Percentiles rank a stretch among this genome's conserved stretches.
Evolutionary conservation across 1,284 basidiomycete species (phyloP).

Genomic region (Puccinia coronata): DNA sequence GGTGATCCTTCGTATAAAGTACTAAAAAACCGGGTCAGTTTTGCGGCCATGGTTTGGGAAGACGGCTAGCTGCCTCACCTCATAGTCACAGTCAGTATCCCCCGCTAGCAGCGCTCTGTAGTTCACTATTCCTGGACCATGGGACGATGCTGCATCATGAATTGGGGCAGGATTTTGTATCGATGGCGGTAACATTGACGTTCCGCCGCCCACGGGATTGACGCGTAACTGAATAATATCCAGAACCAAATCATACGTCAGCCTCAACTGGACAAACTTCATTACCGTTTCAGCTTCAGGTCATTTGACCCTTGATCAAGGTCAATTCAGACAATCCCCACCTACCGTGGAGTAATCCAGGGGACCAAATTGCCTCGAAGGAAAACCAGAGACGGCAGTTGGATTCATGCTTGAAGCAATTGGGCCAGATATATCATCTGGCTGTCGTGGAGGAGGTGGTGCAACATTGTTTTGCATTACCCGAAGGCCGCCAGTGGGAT

Average conservation of each 20-base stretch:
- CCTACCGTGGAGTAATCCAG: slow-evolving; percentile 45
- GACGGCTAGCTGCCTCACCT: slow-evolving; percentile 7
- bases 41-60: neutral
- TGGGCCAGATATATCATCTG: slow-evolving; percentile 23
- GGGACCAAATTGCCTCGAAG: slow-evolving; percentile 38
- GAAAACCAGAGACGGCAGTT: slow-evolving; percentile 1
- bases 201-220: slow-evolving; percentile 23
- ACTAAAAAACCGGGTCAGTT: slow-evolving; percentile 20
- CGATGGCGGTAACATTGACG: slow-evolving; percentile 17
- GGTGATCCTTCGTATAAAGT: slow-evolving; percentile 50
- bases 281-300: neutral
- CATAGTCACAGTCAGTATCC: slow-evolving; percentile 49
- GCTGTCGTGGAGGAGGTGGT: slow-evolving; percentile 1
- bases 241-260: slow-evolving; percentile 1
- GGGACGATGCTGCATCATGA: neutral
- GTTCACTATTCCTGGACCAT: slow-evolving; percentile 45
- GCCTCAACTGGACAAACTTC: neutral
- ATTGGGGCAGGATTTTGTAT: slow-evolving; percentile 6
- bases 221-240: slow-evolving; percentile 18
- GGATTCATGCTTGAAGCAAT: slow-evolving; percentile 1
- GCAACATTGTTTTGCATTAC: neutral
- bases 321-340: neutral
- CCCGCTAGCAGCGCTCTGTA: slow-evolving; percentile 47
- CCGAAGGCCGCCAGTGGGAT: slow-evolving; percentile 4
- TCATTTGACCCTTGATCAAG: neutral